Conservation (phyloP, 306 rosid species). For the Cyclanthera cordifolia region DNA sequence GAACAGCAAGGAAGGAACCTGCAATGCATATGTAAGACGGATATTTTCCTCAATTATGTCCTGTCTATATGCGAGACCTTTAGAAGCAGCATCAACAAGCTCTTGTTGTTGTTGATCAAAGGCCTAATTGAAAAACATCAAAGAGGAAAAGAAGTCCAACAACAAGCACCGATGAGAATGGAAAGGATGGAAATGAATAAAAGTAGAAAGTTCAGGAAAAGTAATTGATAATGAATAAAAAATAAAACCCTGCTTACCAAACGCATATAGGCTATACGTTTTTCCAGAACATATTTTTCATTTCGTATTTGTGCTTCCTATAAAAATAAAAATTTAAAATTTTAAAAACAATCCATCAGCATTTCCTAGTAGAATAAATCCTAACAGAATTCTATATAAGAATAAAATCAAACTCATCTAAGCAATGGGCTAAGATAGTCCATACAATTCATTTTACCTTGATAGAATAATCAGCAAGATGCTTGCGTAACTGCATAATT, state of each 20-base stretch:
- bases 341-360: too few species aligned
- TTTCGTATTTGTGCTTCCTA: constrained; percentile 64
- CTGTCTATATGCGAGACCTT: constrained; percentile 48
- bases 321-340: constrained; percentile 5
- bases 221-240: not conserved
- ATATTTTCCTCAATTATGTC: constrained; percentile 95
- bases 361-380: not conserved
- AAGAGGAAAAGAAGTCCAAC: not conserved
- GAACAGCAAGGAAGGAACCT: not conserved
- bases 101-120: constrained; percentile 50
- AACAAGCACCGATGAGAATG: not conserved
- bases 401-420: not conserved
- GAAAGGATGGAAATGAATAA: not conserved
- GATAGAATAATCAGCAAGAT: constrained; percentile 71
- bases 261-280: constrained; percentile 96
- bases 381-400: not conserved
- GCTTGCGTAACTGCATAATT: constrained; percentile 63
- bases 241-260: constrained; percentile 31
- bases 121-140: constrained; percentile 20
- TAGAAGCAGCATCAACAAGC: constrained; percentile 40
- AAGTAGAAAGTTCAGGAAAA: not conserved
- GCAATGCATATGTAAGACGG: constrained; percentile 41
- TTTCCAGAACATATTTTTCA: constrained; percentile 79
- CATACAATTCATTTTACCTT: constrained; percentile 39
- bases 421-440: constrained; percentile 8